Base-by-base conservation (phyloP, 164 flowering plant genomes). In the Piper betle region DNA sequence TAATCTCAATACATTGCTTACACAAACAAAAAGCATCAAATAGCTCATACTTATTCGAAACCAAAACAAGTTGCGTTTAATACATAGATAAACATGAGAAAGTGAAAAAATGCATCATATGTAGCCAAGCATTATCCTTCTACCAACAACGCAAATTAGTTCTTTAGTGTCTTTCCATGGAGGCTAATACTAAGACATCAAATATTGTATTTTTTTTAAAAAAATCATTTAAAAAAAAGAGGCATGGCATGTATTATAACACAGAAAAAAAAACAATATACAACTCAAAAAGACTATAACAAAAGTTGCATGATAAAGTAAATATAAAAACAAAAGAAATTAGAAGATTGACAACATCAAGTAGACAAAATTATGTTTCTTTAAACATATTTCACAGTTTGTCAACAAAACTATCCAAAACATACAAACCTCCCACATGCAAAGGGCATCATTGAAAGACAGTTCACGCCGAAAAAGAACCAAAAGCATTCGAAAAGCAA, bases 371-470 rank as follows among this genome's bases (percentile, higher is more conserved):
- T 6, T 42, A 42, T 42, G 46, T 46, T 46, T 46, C 50, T 10
- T 3, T 46, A 8, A 10, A 5, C 3, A 46, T 9, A 10, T 46
- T 46, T 46, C 3, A 5, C 12, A 12, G 8, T 58, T 39, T 6
- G 1, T 10, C 53, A 60, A 42, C 18, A 9, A 59, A 15, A 41
- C 40, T 37, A 37, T 50, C 57, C 55, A 15, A 62, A 15, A 48
- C 41, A 61, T 38, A 71, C 93, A 72, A 68, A 89, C 97, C 97
- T 89, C 97, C 97, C 97, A 89, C 96, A 89, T 86, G 68, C 78
- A 75, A 73, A 89, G 94, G 65, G 86, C 87, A 62, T 87, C 96
- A 60, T 61, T 69, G 67, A 89, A 89, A 60, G 96, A 78, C 52
- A 89, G 70, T 70, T 89, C 96, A 66, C 96, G 81, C 5, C 96